phyloP scores from a whole-genome alignment of 495 filamentous ascomycete genomes.

The Ramalina peruviana region DNA sequence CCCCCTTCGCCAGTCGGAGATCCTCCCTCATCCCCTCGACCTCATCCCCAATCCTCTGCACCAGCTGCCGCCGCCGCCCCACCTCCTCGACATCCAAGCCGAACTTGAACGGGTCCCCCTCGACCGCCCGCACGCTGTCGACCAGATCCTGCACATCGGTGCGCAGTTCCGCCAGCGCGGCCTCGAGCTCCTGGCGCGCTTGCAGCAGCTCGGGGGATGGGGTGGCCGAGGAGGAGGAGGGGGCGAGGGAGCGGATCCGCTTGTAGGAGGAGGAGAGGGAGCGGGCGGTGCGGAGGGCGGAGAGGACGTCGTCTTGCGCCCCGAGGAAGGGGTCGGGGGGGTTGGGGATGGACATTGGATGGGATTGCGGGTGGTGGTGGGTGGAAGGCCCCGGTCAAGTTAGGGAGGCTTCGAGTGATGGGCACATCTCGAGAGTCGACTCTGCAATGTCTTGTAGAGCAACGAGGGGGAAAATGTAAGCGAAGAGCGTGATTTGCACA shows the following conservation, averaged over 20 bases:
- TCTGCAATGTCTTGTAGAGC: too few species aligned
- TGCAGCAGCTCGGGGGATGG: slow-evolving; percentile 81
- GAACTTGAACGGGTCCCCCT: slow-evolving; percentile 78
- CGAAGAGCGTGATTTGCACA: too few species aligned
- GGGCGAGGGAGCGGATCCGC: slow-evolving; percentile 77
- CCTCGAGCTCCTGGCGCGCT: slow-evolving; percentile 68
- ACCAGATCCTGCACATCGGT: slow-evolving; percentile 82
- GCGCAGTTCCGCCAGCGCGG: slow-evolving; percentile 58
- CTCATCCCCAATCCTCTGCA: slow-evolving; percentile 79
- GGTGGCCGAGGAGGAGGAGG: slow-evolving; percentile 44
- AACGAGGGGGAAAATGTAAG: too few species aligned
- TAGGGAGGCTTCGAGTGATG: neutral
- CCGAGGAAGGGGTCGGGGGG: slow-evolving; percentile 72
- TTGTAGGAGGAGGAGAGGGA: slow-evolving; percentile 88
- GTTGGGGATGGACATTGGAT: neutral
- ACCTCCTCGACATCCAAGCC: slow-evolving; percentile 79
- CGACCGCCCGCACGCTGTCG: slow-evolving; percentile 75
- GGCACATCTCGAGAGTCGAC: too few species aligned
- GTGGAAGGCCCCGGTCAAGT: neutral
- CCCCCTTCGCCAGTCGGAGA: slow-evolving; percentile 35
- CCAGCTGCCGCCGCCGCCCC: slow-evolving; percentile 61
- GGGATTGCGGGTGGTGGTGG: neutral
- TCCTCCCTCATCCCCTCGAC: slow-evolving; percentile 81
- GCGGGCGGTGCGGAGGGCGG: slow-evolving; percentile 62
- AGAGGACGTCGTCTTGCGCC: slow-evolving; percentile 81